Percentiles rank a stretch among this genome's conserved stretches.
These are phyloP conservation scores for Russula sp. DNA, from an alignment of 768 basidiomycete genomes.

Conservation along the genomic window DNA sequence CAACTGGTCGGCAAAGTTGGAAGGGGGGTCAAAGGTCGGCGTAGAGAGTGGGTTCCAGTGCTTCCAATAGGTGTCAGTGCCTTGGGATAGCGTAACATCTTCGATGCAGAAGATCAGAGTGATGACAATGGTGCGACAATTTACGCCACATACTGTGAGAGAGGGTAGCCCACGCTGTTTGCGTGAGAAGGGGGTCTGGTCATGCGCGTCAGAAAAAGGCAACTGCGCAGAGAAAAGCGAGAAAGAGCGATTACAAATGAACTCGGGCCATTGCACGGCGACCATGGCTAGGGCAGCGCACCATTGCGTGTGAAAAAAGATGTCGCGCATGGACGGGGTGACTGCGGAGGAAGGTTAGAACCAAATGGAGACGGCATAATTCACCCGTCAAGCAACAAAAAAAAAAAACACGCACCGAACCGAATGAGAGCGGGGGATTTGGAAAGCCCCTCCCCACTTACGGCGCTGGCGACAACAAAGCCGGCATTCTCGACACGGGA, in stretches of 20 bases:
- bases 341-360: slow-evolving; percentile 39
- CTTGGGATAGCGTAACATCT: slow-evolving; percentile 72
- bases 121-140: not conserved
- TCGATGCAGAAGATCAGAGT: not conserved
- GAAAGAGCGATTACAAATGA: slow-evolving; percentile 60
- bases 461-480: slow-evolving; percentile 85
- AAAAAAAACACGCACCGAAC: slow-evolving; percentile 57
- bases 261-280: slow-evolving; percentile 91
- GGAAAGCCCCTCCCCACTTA: slow-evolving; percentile 86
- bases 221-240: slow-evolving; percentile 22
- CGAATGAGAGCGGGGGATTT: slow-evolving; percentile 81
- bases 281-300: slow-evolving; percentile 86
- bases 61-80: slow-evolving; percentile 34
- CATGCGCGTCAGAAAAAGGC: not conserved
- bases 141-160: slow-evolving; percentile 51
- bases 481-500: slow-evolving; percentile 74
- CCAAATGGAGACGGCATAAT: slow-evolving; percentile 6
- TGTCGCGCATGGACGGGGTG: slow-evolving; percentile 87
- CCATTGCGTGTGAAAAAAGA: slow-evolving; percentile 93
- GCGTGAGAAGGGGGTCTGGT: slow-evolving; percentile 82
- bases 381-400: not conserved
- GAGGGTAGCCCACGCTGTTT: slow-evolving; percentile 85
- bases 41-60: slow-evolving; percentile 68
- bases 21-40: slow-evolving; percentile 54
- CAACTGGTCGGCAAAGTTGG: slow-evolving; percentile 69